Percentiles rank a stretch among this genome's conserved stretches.
Conservation (phyloP, 2,329 filamentous ascomycete species). For the Coleophoma eucalyptorum region DNA sequence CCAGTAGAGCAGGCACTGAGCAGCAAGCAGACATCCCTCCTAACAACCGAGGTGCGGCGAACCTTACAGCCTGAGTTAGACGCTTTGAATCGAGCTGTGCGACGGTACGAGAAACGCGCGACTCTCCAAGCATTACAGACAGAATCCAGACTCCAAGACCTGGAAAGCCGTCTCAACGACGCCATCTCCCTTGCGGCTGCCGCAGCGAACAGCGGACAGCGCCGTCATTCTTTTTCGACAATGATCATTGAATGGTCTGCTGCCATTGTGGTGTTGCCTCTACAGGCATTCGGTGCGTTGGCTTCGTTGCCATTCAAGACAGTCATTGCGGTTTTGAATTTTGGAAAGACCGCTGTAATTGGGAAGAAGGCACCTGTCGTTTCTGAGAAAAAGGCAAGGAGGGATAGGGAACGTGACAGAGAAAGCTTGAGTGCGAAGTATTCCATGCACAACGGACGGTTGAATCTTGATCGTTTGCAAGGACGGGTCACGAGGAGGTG, state of each 20-base stretch:
- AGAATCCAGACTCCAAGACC: conserved; percentile 67
- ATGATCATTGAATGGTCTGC: conserved; percentile 24
- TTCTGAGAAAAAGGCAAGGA: background rate
- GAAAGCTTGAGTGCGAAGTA: conserved; percentile 15
- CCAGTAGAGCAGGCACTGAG: conserved; percentile 29
- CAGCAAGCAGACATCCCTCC: conserved; percentile 34
- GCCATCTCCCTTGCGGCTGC: conserved; percentile 78
- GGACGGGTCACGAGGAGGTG: conserved; percentile 14
- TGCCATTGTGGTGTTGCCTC: conserved; percentile 19
- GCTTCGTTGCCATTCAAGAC: conserved; percentile 21
- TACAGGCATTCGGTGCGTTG: conserved; percentile 19
- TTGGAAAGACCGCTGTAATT: conserved; percentile 12
- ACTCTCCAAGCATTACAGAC: conserved; percentile 71
- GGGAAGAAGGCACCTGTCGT: conserved; percentile 1
- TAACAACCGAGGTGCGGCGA: conserved; percentile 55
- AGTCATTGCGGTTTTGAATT: conserved; percentile 11
- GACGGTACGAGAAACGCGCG: conserved; percentile 87
- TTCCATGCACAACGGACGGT: conserved; percentile 5
- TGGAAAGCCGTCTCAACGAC: conserved; percentile 72
- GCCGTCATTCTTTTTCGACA: conserved; percentile 13
- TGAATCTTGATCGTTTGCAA: conserved; percentile 10
- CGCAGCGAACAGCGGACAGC: conserved; percentile 45
- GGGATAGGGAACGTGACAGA: conserved; percentile 6
- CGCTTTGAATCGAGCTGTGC: conserved; percentile 80
- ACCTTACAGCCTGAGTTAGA: conserved; percentile 78